Evolutionary conservation across 2,329 filamentous ascomycete genomes (phyloP).

Genomic region (Tolypocladium sp.): DNA sequence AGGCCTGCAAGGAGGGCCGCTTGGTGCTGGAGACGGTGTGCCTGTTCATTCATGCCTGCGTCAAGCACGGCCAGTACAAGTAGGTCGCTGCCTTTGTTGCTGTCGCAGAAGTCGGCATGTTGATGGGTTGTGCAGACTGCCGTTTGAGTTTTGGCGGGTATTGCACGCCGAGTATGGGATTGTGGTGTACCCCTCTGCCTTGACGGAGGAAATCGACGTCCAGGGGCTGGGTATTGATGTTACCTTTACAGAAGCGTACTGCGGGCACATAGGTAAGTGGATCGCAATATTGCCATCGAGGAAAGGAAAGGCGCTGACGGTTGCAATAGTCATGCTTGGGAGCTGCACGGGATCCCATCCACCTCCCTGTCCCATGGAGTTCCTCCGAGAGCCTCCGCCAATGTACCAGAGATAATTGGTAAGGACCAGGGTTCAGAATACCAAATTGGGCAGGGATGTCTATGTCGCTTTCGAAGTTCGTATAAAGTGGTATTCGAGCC

Average conservation of each 20-base stretch:
- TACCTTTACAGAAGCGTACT: slow-evolving; percentile 28
- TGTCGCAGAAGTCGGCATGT: not conserved
- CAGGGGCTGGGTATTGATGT: slow-evolving; percentile 20
- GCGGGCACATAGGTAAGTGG: slow-evolving; percentile 24
- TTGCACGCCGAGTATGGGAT: slow-evolving; percentile 29
- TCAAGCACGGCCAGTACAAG: slow-evolving; percentile 27
- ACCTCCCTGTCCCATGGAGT: slow-evolving; percentile 27
- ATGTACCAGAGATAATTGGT: slow-evolving; percentile 15
- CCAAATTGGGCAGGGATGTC: too few species aligned
- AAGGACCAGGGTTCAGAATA: not conserved
- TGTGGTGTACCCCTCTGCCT: slow-evolving; percentile 28
- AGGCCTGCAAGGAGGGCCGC: slow-evolving; percentile 20
- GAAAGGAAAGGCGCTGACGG: not conserved
- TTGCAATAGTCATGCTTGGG: slow-evolving; percentile 24
- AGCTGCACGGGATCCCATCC: slow-evolving; percentile 16
- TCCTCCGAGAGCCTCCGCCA: slow-evolving; percentile 26
- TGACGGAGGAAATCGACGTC: slow-evolving; percentile 24
- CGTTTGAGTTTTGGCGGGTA: slow-evolving; percentile 27
- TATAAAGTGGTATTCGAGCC: not conserved
- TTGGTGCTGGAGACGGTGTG: slow-evolving; percentile 29
- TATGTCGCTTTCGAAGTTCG: not conserved
- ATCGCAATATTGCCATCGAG: not conserved
- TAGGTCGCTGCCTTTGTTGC: slow-evolving; percentile 7
- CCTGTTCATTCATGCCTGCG: slow-evolving; percentile 28
- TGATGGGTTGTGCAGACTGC: slow-evolving; percentile 15